phyloP scores from a whole-genome alignment of 2,329 filamentous ascomycete genomes.

The Acrocalymma vagum region DNA sequence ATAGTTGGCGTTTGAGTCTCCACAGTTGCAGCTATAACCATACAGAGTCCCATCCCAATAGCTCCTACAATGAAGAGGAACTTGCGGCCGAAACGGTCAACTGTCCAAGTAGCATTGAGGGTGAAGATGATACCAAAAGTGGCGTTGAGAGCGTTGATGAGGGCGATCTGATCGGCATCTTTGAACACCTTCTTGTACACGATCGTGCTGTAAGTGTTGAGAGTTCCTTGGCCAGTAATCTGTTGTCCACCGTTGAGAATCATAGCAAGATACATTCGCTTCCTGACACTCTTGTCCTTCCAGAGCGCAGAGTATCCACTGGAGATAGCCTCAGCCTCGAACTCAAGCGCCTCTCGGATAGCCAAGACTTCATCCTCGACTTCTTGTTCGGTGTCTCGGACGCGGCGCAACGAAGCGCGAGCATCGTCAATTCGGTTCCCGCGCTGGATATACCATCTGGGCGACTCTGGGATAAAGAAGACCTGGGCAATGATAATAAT shows the following conservation, averaged over 20 bases:
- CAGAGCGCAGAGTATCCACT: conserved; percentile 71
- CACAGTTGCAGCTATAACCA: conserved; percentile 70
- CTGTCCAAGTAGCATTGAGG: conserved; percentile 76
- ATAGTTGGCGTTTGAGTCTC: conserved; percentile 66
- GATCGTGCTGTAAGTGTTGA: conserved; percentile 77
- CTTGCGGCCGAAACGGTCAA: conserved; percentile 75
- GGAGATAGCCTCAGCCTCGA: conserved; percentile 74
- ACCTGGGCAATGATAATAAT: conserved; percentile 68
- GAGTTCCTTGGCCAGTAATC: conserved; percentile 74
- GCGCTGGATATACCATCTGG: conserved; percentile 73
- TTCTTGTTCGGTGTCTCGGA: conserved; percentile 71
- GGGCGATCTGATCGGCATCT: conserved; percentile 63
- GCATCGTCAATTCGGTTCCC: conserved; percentile 69
- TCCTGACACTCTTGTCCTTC: conserved; percentile 74
- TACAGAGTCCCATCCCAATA: conserved; percentile 73
- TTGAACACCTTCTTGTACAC: conserved; percentile 77
- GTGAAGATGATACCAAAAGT: conserved; percentile 78
- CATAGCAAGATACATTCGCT: conserved; percentile 71
- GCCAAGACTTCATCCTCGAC: conserved; percentile 71
- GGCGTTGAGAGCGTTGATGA: conserved; percentile 79
- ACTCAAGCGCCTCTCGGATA: conserved; percentile 74
- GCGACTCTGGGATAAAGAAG: conserved; percentile 71
- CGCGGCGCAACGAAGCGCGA: conserved; percentile 63
- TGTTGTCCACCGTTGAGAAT: conserved; percentile 76
- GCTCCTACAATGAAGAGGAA: conserved; percentile 75